Conservation (phyloP, 495 filamentous ascomycete genomes). For the Hypoxylon subgilvum region DNA sequence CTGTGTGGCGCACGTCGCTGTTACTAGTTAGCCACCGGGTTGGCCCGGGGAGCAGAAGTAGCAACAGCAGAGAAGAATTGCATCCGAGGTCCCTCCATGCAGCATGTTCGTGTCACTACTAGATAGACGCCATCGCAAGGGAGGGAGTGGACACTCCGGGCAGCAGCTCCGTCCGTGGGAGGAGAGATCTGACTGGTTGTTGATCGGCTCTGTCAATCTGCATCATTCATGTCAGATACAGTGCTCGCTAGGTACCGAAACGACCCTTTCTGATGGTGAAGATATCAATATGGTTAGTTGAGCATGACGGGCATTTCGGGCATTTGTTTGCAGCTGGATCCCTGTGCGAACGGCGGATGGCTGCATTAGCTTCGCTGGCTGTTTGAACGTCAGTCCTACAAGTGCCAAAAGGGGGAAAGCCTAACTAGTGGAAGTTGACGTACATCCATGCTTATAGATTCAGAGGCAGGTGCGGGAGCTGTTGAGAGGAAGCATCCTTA, state of each 20-base stretch:
- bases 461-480: not conserved
- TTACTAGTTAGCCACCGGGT: not conserved
- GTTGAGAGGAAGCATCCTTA: too few species aligned
- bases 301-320: constrained; percentile 16
- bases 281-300: constrained; percentile 16
- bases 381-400: constrained; percentile 53
- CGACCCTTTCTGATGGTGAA: constrained; percentile 3
- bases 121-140: constrained; percentile 9
- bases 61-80: not conserved
- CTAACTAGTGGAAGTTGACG: constrained; percentile 15
- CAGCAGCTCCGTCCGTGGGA: constrained; percentile 1
- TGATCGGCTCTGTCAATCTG: constrained; percentile 15
- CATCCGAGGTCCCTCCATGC: constrained; percentile 1
- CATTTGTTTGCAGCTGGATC: constrained; percentile 37
- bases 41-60: not conserved
- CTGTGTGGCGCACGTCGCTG: constrained; percentile 2
- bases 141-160: constrained; percentile 11
- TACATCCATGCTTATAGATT: constrained; percentile 8
- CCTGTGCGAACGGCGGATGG: constrained; percentile 42
- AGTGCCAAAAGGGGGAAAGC: constrained; percentile 15
- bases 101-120: constrained; percentile 10
- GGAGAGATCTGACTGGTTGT: constrained; percentile 1
- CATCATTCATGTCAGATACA: constrained; percentile 9
- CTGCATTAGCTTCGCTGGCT: constrained; percentile 51
- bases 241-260: constrained; percentile 3